Percentiles rank a stretch among this genome's conserved stretches.
Evolutionary conservation across 805 yeast species (phyloP).

Genomic region (Ogataea pilisensis): DNA sequence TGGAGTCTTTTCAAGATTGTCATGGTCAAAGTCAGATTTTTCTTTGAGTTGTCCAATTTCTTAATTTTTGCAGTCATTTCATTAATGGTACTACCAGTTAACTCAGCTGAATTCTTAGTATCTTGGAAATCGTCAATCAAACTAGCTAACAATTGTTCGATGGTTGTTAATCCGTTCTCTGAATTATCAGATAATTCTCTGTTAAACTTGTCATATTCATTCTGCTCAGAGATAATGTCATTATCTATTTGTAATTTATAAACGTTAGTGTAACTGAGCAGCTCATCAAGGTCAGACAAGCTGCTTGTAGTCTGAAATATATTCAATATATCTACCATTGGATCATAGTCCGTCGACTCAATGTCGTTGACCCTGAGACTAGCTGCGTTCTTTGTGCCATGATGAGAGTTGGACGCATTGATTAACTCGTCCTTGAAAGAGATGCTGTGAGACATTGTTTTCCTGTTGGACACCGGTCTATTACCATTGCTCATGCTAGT

Average conservation of each 20-base stretch:
- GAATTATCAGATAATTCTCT: slow-evolving; percentile 12
- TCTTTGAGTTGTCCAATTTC: slow-evolving; percentile 74
- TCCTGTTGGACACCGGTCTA: background rate
- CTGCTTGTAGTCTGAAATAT: slow-evolving; percentile 50
- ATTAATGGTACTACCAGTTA: slow-evolving; percentile 60
- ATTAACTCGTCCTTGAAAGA: slow-evolving; percentile 25
- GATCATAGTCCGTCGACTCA: slow-evolving; percentile 45
- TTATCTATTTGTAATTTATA: slow-evolving; percentile 48
- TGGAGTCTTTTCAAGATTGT: slow-evolving; percentile 82
- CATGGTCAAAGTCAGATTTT: slow-evolving; percentile 79
- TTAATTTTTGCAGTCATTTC: slow-evolving; percentile 75
- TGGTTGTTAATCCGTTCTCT: slow-evolving; percentile 22
- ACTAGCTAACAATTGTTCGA: slow-evolving; percentile 33
- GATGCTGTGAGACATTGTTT: slow-evolving; percentile 6
- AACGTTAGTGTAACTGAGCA: slow-evolving; percentile 44
- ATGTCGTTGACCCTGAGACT: slow-evolving; percentile 16
- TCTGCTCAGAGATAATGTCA: slow-evolving; percentile 38
- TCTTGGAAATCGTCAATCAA: slow-evolving; percentile 43
- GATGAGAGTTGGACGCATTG: slow-evolving; percentile 15
- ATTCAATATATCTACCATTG: slow-evolving; percentile 46
- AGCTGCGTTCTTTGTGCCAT: background rate
- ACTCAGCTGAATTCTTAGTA: slow-evolving; percentile 44
- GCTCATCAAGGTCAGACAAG: slow-evolving; percentile 45
- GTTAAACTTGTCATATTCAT: slow-evolving; percentile 29
- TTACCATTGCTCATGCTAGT: too few species aligned